Evolutionary conservation across 768 basidiomycete genomes (phyloP).

Genomic region (Favolaschia claudopus): DNA sequence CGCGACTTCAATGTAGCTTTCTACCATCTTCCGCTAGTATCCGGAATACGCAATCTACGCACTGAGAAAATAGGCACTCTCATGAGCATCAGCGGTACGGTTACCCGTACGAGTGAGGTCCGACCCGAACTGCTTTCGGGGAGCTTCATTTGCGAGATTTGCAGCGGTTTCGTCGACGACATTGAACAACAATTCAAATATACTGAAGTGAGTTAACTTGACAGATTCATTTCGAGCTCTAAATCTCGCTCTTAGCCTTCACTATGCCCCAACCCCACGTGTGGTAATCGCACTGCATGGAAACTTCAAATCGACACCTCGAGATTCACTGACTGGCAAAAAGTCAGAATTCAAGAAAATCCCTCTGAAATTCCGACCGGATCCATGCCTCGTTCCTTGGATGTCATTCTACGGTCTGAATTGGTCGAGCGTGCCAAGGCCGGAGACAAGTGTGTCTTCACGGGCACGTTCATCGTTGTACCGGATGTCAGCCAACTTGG

Average conservation of each 20-base stretch:
- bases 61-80: conserved; percentile 95
- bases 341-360: conserved; percentile 98
- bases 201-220: conserved; percentile 74
- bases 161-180: conserved; percentile 85
- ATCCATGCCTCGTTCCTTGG: conserved; percentile 96
- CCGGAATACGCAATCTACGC: conserved; percentile 91
- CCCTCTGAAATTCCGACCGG: conserved; percentile 99
- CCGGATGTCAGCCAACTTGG: conserved; percentile 98
- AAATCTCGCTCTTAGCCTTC: conserved; percentile 65
- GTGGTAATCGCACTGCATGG: conserved; percentile 91
- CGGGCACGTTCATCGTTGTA: conserved; percentile 97
- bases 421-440: conserved; percentile 99
- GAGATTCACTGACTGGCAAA: conserved; percentile 99
- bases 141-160: conserved; percentile 92
- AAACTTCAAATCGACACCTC: conserved; percentile 95
- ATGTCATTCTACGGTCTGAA: conserved; percentile 94
- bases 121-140: conserved; percentile 93
- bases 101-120: conserved; percentile 97
- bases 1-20: conserved; percentile 97
- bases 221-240: neutral
- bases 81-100: conserved; percentile 95
- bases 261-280: conserved; percentile 93
- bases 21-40: conserved; percentile 92
- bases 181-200: conserved; percentile 99
- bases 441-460: conserved; percentile 98